Base-by-base conservation (phyloP, 768 basidiomycete species). In the Trichaptum fuscoviolaceum region DNA sequence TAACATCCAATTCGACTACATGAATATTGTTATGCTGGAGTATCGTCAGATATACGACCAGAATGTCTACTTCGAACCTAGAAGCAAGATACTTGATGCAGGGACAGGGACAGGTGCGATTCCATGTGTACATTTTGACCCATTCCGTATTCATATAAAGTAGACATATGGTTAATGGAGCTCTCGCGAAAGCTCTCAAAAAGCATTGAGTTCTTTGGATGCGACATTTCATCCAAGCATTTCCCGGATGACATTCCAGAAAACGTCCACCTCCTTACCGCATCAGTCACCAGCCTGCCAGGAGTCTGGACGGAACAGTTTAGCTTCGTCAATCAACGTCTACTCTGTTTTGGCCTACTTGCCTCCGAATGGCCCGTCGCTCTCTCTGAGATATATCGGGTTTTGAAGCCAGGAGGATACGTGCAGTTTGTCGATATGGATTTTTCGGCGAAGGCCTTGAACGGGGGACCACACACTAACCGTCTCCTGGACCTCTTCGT, bases 361-460 rank as follows among this genome's bases (percentile, higher is more conserved):
- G 70, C 71, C 7, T 68, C 69, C 1, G 72, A 78, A 12, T 79
- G 78, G 78, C 63, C 24, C 2, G 42, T 63, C 0, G 69, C 62
- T 3, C 65, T 77, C 12, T 30, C 64, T 2, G 78, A 76, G 34
- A 74, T 77, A 10, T 72, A 69, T 60, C 71, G 77, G 5, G 76
- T 77, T 0, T 71, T 77, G 35, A 66, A 17, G 0, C 77, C 77
- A 0, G 77, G 77, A 1, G 78, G 77, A 5, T 75, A 73, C 34
- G 70, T 70, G 2, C 78, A 79, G 58, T 67, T 78, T 18, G 65
- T 75, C 30, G 77, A 79, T 2, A 25, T 18, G 15, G 42, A 52
- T 20, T 6, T 52, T 4, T 15, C 42, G 15, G 5, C 42, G 5
- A 52, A n/a, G n/a, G n/a, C 42, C 15, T 6, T 52, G 3, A 52